These are phyloP conservation scores for Pyracantha coccinea DNA, from an alignment of 331 rosid species.

Conservation along the genomic window DNA sequence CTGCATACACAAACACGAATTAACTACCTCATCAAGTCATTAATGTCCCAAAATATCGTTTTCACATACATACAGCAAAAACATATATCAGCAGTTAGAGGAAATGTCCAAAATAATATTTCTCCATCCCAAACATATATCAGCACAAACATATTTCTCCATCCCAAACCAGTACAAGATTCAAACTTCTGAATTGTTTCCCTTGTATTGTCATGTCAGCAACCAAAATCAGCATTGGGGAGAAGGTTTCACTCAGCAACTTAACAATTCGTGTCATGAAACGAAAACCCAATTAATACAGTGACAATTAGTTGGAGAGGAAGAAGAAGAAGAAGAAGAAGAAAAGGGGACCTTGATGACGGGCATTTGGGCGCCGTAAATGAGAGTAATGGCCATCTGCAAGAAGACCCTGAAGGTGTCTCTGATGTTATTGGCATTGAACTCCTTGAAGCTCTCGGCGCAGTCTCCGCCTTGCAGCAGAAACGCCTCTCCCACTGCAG, in stretches of 20 bases:
- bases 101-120: too few relatives aligned
- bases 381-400: conserved; percentile 37
- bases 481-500: conserved; percentile 38
- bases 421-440: conserved; percentile 32
- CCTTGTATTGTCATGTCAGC: too few relatives aligned
- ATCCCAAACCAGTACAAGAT: not conserved
- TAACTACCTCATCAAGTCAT: too few relatives aligned
- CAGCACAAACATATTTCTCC: not conserved
- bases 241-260: not conserved
- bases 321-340: not conserved
- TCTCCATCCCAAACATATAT: too few relatives aligned
- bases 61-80: too few relatives aligned
- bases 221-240: not conserved
- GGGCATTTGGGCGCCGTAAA: conserved; percentile 39
- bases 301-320: not conserved
- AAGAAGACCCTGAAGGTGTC: conserved; percentile 37
- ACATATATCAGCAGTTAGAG: too few relatives aligned
- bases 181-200: not conserved
- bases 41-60: too few relatives aligned
- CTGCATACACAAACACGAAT: too few relatives aligned
- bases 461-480: conserved; percentile 40
- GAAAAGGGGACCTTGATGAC: conserved; percentile 23
- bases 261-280: not conserved
- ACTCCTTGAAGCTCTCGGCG: conserved; percentile 47
- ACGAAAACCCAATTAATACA: not conserved